Conservation (phyloP, 768 basidiomycete genomes). For the Lentinus brumalis region DNA sequence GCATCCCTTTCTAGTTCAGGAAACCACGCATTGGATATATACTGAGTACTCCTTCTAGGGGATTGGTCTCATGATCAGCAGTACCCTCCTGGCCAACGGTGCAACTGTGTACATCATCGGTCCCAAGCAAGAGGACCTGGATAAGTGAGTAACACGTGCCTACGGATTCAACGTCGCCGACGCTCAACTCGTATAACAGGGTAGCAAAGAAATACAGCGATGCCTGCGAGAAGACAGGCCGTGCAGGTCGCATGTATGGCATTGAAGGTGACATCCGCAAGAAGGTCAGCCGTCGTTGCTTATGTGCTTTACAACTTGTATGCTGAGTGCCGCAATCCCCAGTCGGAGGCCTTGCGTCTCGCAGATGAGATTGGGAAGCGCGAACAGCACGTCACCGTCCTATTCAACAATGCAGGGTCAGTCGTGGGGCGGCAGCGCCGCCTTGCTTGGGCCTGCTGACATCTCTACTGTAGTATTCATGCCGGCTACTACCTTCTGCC, state of each 20-base stretch:
- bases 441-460: not conserved
- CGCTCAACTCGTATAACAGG: constrained; percentile 27
- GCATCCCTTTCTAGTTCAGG: constrained; percentile 7
- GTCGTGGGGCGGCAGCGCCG: not conserved
- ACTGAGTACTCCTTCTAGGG: constrained; percentile 31
- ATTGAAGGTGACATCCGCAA: constrained; percentile 42
- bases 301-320: no score
- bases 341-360: constrained; percentile 46
- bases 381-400: constrained; percentile 41
- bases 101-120: constrained; percentile 50
- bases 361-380: constrained; percentile 40
- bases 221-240: constrained; percentile 29
- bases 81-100: constrained; percentile 46
- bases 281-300: constrained; percentile 32
- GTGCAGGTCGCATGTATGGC: constrained; percentile 40
- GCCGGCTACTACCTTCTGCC: constrained; percentile 16
- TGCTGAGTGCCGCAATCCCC: not conserved
- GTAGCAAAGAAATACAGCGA: constrained; percentile 38
- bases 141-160: constrained; percentile 29
- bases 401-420: constrained; percentile 52
- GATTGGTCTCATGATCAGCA: constrained; percentile 49
- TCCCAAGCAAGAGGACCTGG: constrained; percentile 38
- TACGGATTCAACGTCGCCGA: not conserved
- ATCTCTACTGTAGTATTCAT: not conserved
- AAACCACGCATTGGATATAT: not conserved